Conservation (phyloP, 208 protist species). For the Dictyostelium gargantuum region DNA sequence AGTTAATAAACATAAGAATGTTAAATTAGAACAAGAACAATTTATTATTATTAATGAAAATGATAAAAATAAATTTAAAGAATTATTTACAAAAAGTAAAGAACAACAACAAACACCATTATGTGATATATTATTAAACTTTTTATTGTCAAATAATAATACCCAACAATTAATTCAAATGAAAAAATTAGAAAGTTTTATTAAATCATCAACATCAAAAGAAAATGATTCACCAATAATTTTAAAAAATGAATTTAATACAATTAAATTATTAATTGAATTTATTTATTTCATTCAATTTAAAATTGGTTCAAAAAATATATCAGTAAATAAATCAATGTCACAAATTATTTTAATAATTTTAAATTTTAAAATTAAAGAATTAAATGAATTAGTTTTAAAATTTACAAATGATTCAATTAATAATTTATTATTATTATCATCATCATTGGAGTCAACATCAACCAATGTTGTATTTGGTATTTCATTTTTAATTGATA, state of each 20-base stretch:
- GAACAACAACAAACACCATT: background rate
- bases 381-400: background rate
- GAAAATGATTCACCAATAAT: background rate
- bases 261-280: background rate
- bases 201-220: background rate
- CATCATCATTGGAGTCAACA: too few relatives aligned
- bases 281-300: background rate
- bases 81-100: background rate
- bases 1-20: background rate
- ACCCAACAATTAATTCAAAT: slow-evolving; percentile 26
- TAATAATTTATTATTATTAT: background rate
- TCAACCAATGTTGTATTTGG: background rate
- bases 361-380: background rate
- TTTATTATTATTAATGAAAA: background rate
- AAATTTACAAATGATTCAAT: background rate
- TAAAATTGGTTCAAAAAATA: background rate
- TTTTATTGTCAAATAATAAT: slow-evolving; percentile 1
- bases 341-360: background rate
- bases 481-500: background rate
- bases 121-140: background rate
- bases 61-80: background rate
- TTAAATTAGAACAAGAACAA: slow-evolving; percentile 12
- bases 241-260: background rate
- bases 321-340: background rate
- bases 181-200: background rate